Base-by-base conservation (phyloP, 176 grass and related monocot species). In the Pontederia paniculata region DNA sequence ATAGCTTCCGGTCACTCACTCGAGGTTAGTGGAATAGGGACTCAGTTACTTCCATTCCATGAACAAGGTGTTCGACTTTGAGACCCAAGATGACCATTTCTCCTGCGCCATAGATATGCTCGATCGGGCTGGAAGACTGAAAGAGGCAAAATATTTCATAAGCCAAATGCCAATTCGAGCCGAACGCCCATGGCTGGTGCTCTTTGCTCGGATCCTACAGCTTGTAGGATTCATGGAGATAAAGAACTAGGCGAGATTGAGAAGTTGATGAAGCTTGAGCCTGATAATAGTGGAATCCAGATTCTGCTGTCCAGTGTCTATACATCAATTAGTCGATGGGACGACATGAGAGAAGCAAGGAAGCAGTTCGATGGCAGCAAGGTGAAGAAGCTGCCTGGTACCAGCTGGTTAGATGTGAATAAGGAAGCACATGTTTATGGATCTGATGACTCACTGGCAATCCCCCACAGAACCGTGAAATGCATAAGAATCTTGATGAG, bases 51-150 rank as follows among this genome's bases (percentile, higher is more conserved):
- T 81, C 56, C 21, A 86, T 67, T 81, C 74, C 17, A 86, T 86
- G 83, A 77, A 63, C 65, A 63, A 63, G 51, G 48, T 12, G 21
- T 49, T 74, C 54, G 70, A 52, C 67, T 62, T 86, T 52, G 74
- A 78, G 50, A 70, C 83, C 68, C 65, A 65, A 53, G 70, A 71
- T 8, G 78, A 86, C 60, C 78, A 86, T 37, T 86, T 74, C 51
- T 77, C 83, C 1, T 86, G 83, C 50, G 48, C 77, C 50, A 86
- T 86, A 62, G 78, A 86, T 74, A 74, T 74, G 83, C 77, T 71
- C 62, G 46, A 66, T 58, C 73, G 83, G 74, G 70, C 83, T 50
- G 83, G 83, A 67, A 86, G 70, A 74, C 78, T 86, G n/a, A 25
- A 57, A 5, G 78, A 81, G 74, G 74, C 78, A 43, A 42, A 74